phyloP scores from a whole-genome alignment of 176 grass and related monocot species.

The barley (Hordeum vulgare) region DNA sequence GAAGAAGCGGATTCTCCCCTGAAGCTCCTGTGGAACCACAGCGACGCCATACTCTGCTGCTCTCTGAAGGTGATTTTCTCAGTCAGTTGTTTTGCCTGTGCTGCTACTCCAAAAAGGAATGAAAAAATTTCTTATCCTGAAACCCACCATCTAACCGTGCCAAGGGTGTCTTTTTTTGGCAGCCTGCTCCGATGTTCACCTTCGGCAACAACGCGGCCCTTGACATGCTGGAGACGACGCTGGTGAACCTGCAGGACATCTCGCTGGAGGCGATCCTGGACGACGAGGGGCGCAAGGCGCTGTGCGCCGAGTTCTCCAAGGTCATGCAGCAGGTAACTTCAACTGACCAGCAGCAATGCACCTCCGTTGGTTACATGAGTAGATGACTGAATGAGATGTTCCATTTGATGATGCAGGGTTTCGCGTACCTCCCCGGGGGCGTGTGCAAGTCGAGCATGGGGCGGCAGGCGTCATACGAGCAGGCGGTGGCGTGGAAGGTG shows the following conservation, averaged over 20 bases:
- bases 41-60: slow-evolving; percentile 76
- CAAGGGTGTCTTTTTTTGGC: neutral
- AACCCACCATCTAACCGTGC: neutral
- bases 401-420: slow-evolving; percentile 26
- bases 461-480: slow-evolving; percentile 63
- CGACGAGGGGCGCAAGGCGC: slow-evolving; percentile 43
- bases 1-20: slow-evolving; percentile 41
- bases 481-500: slow-evolving; percentile 83
- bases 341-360: neutral
- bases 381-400: neutral
- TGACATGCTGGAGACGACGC: slow-evolving; percentile 84
- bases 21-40: slow-evolving; percentile 77
- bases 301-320: slow-evolving; percentile 64
- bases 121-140: neutral
- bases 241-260: slow-evolving; percentile 88
- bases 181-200: slow-evolving; percentile 68
- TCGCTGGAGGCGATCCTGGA: slow-evolving; percentile 66
- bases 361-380: no score
- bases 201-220: slow-evolving; percentile 84
- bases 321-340: slow-evolving; percentile 89
- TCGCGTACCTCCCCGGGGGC: slow-evolving; percentile 51
- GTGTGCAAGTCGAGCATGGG: slow-evolving; percentile 88
- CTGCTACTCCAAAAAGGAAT: neutral
- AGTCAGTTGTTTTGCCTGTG: no score
- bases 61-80: slow-evolving; percentile 60